Percentiles rank a stretch among this genome's conserved stretches.
Conservation (phyloP, 768 basidiomycete species). For the Nevesoporus exiguus region DNA sequence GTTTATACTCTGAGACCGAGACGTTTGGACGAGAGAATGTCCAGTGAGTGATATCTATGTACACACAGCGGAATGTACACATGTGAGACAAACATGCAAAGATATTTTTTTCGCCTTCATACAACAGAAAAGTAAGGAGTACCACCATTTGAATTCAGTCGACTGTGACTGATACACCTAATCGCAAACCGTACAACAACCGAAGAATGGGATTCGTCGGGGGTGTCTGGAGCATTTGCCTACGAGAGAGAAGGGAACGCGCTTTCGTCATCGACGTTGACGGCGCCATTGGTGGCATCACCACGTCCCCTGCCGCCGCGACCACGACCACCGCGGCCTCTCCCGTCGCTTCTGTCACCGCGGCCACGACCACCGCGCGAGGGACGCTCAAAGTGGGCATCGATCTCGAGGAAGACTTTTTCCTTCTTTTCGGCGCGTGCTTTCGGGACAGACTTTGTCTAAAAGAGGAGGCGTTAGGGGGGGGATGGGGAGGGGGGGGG, state of each 20-base stretch:
- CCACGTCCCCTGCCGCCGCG: slow-evolving; percentile 45
- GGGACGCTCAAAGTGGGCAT: slow-evolving; percentile 84
- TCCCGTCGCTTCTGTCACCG: slow-evolving; percentile 47
- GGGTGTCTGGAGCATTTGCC: slow-evolving; percentile 11
- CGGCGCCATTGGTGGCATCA: slow-evolving; percentile 36
- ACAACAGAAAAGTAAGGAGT: slow-evolving; percentile 11
- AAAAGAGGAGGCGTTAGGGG: background rate
- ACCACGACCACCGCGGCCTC: slow-evolving; percentile 43
- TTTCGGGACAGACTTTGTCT: slow-evolving; percentile 69
- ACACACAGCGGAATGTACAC: slow-evolving; percentile 13
- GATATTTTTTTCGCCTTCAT: slow-evolving; percentile 12
- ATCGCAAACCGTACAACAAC: slow-evolving; percentile 11
- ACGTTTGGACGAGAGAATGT: background rate
- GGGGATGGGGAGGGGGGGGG: background rate
- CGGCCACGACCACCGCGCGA: slow-evolving; percentile 58
- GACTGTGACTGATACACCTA: slow-evolving; percentile 7
- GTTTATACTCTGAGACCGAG: too few species aligned
- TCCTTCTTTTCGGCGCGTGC: slow-evolving; percentile 77
- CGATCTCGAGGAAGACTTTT: slow-evolving; percentile 90
- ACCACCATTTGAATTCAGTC: slow-evolving; percentile 10
- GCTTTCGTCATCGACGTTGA: slow-evolving; percentile 78
- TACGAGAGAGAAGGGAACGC: slow-evolving; percentile 88
- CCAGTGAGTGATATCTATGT: slow-evolving; percentile 7
- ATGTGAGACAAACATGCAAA: background rate
- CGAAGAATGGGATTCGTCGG: background rate